Evolutionary conservation across 805 yeast species (phyloP).

Genomic region (Yarrowia sp.): DNA sequence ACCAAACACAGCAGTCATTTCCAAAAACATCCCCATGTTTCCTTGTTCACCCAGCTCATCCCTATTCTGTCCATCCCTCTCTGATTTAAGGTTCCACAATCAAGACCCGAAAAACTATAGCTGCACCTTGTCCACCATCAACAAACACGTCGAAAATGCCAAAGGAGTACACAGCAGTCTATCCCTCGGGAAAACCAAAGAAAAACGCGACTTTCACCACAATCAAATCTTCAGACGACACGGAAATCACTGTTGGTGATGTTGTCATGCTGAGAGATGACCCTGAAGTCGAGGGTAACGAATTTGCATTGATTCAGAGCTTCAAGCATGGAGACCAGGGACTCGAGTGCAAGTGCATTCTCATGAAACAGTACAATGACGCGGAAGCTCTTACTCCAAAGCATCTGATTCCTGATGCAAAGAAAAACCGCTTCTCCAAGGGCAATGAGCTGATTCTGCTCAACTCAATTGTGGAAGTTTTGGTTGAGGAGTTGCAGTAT

Average conservation of each 20-base stretch:
- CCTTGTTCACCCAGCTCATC: no score
- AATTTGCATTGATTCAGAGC: slow-evolving; percentile 4
- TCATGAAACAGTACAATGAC: slow-evolving; percentile 2
- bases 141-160: no score
- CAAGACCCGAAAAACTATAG: no score
- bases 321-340: neutral
- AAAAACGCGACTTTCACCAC: neutral
- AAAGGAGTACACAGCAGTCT: neutral
- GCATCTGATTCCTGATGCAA: slow-evolving; percentile 7
- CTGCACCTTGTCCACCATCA: no score
- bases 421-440: slow-evolving; percentile 16
- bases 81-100: no score
- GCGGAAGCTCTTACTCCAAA: neutral
- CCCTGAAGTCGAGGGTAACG: neutral
- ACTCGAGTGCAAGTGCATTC: neutral
- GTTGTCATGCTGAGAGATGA: neutral
- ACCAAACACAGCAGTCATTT: no score
- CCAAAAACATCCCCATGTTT: no score
- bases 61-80: no score
- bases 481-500: neutral
- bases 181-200: neutral
- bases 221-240: neutral
- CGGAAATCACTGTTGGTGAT: neutral
- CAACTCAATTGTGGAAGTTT: neutral
- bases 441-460: slow-evolving; percentile 1